Evolutionary conservation across 768 basidiomycete genomes (phyloP).

Genomic region (Tephrocybe sp.): DNA sequence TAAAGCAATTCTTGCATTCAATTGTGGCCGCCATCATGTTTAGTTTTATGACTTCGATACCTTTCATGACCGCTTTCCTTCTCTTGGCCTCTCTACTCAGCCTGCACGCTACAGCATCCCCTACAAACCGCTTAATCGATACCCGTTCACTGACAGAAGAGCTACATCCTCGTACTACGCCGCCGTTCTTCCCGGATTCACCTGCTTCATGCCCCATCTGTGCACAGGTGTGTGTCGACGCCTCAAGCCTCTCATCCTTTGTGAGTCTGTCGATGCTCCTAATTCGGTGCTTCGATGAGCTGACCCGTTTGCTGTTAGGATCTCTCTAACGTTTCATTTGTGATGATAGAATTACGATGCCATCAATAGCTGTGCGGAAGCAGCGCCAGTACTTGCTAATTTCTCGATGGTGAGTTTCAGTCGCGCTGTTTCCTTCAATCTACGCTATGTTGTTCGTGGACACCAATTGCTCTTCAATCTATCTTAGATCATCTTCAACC

Average conservation of each 20-base stretch:
- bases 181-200: conserved; percentile 49
- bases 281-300: background rate
- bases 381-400: conserved; percentile 56
- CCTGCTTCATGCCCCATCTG: conserved; percentile 63
- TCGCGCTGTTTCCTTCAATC: background rate
- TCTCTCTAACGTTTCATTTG: background rate
- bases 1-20: background rate
- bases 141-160: background rate
- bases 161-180: conserved; percentile 24
- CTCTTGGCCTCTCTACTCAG: conserved; percentile 19
- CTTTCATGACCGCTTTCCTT: conserved; percentile 23
- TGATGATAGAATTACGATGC: conserved; percentile 40
- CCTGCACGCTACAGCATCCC: conserved; percentile 21
- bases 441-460: no score
- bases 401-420: conserved; percentile 42
- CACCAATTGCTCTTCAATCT: no score
- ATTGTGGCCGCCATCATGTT: conserved; percentile 16
- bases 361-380: conserved; percentile 57
- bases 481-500: conserved; percentile 58
- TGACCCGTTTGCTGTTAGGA: background rate
- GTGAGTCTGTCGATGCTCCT: background rate
- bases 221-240: conserved; percentile 33
- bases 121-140: conserved; percentile 9
- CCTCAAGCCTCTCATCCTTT: background rate
- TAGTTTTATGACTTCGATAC: conserved; percentile 22